A percentile compares a stretch with the other conserved stretches of the same genome.
These are phyloP conservation scores for Dryas alaskensis DNA, from an alignment of 306 rosid genomes.

Conservation along the genomic window DNA sequence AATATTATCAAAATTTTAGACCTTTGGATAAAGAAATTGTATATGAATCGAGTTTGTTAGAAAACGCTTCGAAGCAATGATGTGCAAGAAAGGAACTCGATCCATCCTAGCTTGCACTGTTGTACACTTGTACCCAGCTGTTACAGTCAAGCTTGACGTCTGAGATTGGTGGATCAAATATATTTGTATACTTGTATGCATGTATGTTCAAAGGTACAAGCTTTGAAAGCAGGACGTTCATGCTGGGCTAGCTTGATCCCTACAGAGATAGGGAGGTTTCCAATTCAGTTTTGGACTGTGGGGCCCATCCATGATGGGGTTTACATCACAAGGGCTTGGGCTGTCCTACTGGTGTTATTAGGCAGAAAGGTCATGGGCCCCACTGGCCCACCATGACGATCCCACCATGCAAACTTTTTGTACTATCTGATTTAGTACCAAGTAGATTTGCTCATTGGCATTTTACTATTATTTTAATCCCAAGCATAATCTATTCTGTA, in stretches of 20 bases:
- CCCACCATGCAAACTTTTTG: neutral
- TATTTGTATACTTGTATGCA: neutral
- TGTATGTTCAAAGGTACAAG: neutral
- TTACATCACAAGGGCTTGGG: neutral
- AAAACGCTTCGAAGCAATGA: neutral
- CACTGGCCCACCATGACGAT: no score
- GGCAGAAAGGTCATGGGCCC: neutral
- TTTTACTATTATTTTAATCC: neutral
- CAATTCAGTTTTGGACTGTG: no score
- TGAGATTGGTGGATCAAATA: neutral
- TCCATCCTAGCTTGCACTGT: neutral
- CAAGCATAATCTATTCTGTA: neutral
- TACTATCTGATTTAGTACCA: neutral
- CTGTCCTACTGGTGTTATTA: neutral
- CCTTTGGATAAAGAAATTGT: no score
- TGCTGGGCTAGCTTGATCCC: neutral
- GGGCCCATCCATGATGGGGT: slow-evolving; percentile 2
- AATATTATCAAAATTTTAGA: no score
- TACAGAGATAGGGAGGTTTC: no score
- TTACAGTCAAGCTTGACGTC: neutral
- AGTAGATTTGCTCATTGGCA: neutral
- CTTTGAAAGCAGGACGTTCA: neutral
- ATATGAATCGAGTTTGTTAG: neutral
- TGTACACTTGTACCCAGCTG: neutral
- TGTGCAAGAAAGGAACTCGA: slow-evolving; percentile 15